phyloP scores from a whole-genome alignment of 83 land plant genomes.

The Larix sibirica region DNA sequence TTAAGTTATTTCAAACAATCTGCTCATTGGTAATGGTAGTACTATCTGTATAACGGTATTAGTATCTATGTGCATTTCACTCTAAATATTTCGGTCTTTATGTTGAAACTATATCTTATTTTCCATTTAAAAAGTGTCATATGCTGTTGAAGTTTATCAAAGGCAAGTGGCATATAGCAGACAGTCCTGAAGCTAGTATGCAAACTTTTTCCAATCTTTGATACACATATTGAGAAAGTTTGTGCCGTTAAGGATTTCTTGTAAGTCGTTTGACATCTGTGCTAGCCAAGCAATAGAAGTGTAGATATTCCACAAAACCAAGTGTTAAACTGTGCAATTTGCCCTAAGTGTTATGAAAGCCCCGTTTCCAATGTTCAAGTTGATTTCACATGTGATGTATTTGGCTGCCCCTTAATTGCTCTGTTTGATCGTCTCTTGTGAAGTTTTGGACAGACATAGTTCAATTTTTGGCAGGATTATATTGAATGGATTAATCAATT shows the following conservation, averaged over 20 bases:
- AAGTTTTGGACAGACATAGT: too few relatives aligned
- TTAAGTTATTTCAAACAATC: not conserved
- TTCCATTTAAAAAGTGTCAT: not conserved
- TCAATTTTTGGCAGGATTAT: too few relatives aligned
- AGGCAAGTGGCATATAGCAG: not conserved
- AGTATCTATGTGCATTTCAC: not conserved
- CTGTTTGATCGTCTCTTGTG: too few relatives aligned
- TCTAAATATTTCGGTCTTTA: not conserved
- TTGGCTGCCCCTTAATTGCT: too few relatives aligned
- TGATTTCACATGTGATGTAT: too few relatives aligned
- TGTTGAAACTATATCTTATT: not conserved
- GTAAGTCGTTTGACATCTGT: too few relatives aligned
- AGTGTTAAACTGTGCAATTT: too few relatives aligned
- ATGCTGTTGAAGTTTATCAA: not conserved
- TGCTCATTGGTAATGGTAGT: not conserved
- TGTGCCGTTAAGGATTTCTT: not conserved
- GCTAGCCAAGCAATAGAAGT: too few relatives aligned
- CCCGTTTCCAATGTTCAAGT: too few relatives aligned
- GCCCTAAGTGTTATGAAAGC: too few relatives aligned
- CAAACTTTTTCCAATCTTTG: not conserved
- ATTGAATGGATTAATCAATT: too few relatives aligned
- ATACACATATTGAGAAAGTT: not conserved
- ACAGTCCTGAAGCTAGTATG: not conserved
- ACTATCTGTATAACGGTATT: not conserved
- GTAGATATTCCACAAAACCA: too few relatives aligned